Conservation (phyloP, 345 rosid genomes). For the Aegle marmelos region DNA sequence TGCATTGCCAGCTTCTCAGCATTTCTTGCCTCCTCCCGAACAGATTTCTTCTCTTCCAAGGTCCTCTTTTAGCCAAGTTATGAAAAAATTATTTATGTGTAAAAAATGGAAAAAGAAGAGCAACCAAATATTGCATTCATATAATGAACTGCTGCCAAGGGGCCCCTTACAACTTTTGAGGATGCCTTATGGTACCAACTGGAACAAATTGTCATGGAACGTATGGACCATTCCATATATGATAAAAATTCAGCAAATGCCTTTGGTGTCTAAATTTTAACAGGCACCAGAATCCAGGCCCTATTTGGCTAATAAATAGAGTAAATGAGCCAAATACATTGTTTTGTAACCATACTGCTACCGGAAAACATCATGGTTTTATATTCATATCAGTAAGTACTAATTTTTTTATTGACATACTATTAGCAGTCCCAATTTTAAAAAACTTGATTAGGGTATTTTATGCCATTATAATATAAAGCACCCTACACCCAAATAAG, state of each 20-base stretch:
- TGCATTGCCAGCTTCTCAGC: constrained; percentile 70
- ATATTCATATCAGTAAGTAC: not conserved
- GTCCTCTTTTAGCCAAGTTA: constrained; percentile 46
- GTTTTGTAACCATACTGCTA: not conserved
- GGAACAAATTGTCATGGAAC: not conserved
- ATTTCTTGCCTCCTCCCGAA: constrained; percentile 63
- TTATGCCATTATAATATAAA: not conserved
- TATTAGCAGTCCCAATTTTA: not conserved
- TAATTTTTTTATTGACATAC: not conserved
- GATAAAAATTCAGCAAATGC: not conserved
- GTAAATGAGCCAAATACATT: not conserved
- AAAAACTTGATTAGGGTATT: not conserved
- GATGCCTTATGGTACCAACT: not conserved
- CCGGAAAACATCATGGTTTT: not conserved
- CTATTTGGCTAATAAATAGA: not conserved
- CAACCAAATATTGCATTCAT: not conserved
- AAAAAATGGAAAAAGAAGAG: not conserved
- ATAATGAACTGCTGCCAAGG: not conserved
- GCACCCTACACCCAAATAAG: not conserved
- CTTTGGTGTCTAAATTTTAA: not conserved
- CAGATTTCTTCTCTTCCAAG: constrained; percentile 73
- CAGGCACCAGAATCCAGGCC: not conserved
- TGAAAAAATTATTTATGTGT: not conserved
- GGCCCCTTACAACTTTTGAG: not conserved
- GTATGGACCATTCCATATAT: not conserved